Base-by-base conservation (phyloP, 2,329 filamentous ascomycete species). In the Neofusicoccum sp. region DNA sequence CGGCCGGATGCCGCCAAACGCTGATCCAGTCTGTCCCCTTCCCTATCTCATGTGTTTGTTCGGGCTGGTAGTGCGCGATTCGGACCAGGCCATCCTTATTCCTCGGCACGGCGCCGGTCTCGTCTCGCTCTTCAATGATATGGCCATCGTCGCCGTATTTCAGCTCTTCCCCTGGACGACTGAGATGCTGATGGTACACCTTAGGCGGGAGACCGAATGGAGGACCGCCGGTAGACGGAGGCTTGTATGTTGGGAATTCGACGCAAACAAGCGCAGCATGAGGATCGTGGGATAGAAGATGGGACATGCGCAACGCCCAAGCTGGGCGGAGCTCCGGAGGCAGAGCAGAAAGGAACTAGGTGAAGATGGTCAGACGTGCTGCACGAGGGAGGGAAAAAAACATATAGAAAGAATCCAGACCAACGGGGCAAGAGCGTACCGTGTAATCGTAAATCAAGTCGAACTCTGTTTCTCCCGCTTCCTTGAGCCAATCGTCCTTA, bases 201-300 rank as follows among this genome's bases (percentile, higher is more conserved):
- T 86, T 82, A 0, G 89, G 82, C 11, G 85, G 83, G 41, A 90
- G 75, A 6, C 86, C 85, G 81, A 85, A 93, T 1, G 91, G 91
- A 11, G 91, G 91, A 0, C 91, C 91, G 8, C 81, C 81, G 8
- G 82, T 79, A 9, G 79, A 79, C 8, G 87, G 82, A 43, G 85
- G 80, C 72, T 93, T 95, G 63, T 84, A 82, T 1, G 88, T 86
- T 8, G 91, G 91, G 71, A 89, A 96, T 71, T 96, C 91, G 63
- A 96, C 82, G 74, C 85, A 87, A 51, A 88, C 78, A 58, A 88
- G 76, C 51, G 78, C 75, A 5, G 84, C 84, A 3, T 72, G 73
- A 1, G 79, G 74, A 30, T 56, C 59, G 28, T 44, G 43, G 12
- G 80, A 74, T 9, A 88, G 78, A 6, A 88, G 76, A 59, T 82